Percentiles rank a stretch among this genome's conserved stretches.
Evolutionary conservation across 176 grass and related monocot genomes (phyloP).

Genomic region (Ensete ventricosum): DNA sequence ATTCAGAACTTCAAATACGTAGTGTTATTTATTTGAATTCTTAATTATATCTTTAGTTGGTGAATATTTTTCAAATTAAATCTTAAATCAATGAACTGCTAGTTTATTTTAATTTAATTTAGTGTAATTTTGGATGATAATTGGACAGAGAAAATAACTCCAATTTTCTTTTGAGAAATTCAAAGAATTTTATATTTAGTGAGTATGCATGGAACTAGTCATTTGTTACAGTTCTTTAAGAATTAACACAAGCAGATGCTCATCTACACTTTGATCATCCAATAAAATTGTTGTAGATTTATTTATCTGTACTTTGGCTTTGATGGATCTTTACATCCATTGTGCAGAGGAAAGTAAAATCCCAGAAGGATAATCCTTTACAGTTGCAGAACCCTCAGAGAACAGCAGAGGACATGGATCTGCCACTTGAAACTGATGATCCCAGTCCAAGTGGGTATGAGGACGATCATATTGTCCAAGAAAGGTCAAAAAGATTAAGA

Average conservation of each 20-base stretch:
- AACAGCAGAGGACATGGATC: constrained; percentile 22
- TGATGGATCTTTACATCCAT: not conserved
- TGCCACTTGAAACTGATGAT: constrained; percentile 22
- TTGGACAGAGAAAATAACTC: too few species aligned
- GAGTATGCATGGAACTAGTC: not conserved
- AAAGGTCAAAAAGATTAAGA: constrained; percentile 72
- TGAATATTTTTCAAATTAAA: not conserved
- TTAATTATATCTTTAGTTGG: not conserved
- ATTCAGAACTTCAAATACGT: not conserved
- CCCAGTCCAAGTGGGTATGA: constrained; percentile 29
- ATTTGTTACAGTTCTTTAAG: not conserved
- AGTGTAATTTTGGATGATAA: not conserved
- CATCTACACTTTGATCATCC: not conserved
- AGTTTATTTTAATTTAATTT: not conserved
- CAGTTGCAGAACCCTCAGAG: constrained; percentile 36
- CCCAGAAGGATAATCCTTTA: constrained; percentile 41
- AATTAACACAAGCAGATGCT: not conserved
- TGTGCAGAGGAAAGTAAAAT: constrained; percentile 49
- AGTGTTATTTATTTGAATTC: not conserved
- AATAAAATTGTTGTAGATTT: not conserved
- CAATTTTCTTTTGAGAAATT: too few species aligned
- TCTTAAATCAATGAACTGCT: not conserved
- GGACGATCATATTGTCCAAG: constrained; percentile 29
- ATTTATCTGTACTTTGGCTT: not conserved
- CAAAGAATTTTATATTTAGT: too few species aligned